Evolutionary conservation across 208 protist genomes (phyloP), one percentile per base, ranked within the genome.

Genomic region (Leishmania gerbilli): DNA sequence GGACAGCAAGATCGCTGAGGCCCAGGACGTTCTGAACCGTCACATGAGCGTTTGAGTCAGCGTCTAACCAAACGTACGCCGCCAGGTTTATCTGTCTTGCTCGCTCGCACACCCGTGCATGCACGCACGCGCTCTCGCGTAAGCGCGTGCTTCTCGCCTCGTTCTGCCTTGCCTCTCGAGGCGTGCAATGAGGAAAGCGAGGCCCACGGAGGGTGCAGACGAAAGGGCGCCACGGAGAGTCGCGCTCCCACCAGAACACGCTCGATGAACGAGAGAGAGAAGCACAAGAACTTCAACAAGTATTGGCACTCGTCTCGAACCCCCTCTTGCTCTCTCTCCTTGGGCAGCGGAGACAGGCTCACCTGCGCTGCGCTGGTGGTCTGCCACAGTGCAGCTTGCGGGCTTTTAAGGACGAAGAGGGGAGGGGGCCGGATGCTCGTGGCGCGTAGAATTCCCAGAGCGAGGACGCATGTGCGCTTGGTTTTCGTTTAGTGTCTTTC

Each of bases 1-100:
- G 77, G 80, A 92, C 78, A 89, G 89, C 79, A 99, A 99, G 97
- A 98, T 99, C 77, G 88, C 93, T 15, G 99, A 99, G 93, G 99
- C 99, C 34, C 79, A 98, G 71, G 89, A 95, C 37, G 98, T 99
- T 81, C 96, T 99, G 67, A 91, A 97, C 84, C 89, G 91, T 68
- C 97, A 99, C 90, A 91, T 94, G 84, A 91, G 84, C 87, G 87
- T 89, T 15, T 97, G 92, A 88, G 64, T 5, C 8, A 24, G 40
- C 53, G 55, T 31, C 37, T 19, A 8, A 56, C 79, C 31, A 53
- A 74, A 31, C 51, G 11, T n/a, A 58, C 27, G 9, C 34, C 3
- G 64, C 2, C 37, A 77, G 3, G 49, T 9, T 47, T 19, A 7
- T 42, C 13, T 72, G 58, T 56, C 37, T 77, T 71, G 27, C 34